Conservation (phyloP, 1,284 basidiomycete genomes). For the Heliocybe sulcata region DNA sequence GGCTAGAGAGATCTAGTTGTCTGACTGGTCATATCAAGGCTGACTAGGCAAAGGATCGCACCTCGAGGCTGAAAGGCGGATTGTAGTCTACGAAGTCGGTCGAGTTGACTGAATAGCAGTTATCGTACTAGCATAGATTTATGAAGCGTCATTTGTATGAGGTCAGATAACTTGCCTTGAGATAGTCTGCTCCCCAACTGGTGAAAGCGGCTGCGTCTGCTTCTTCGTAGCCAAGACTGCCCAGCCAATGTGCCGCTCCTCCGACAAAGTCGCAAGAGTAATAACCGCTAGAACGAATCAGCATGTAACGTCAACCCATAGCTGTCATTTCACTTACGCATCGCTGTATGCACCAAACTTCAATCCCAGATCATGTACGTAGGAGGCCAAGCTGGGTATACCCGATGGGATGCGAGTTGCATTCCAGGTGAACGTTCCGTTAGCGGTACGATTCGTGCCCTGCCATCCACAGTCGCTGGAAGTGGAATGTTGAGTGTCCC, state of each 20-base stretch:
- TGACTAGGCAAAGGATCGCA: neutral
- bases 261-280: slow-evolving; percentile 37
- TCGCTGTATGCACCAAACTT: slow-evolving; percentile 37
- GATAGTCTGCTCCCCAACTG: slow-evolving; percentile 41
- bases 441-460: slow-evolving; percentile 28
- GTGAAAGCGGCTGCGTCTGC: slow-evolving; percentile 36
- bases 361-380: slow-evolving; percentile 28
- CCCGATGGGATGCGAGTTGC: slow-evolving; percentile 30
- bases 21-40: neutral
- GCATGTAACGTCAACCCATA: neutral
- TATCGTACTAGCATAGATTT: slow-evolving; percentile 27
- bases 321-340: slow-evolving; percentile 27
- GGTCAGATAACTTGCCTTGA: slow-evolving; percentile 27
- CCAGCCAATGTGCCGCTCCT: slow-evolving; percentile 34
- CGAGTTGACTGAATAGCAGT: slow-evolving; percentile 37
- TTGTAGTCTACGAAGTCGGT: slow-evolving; percentile 38
- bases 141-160: slow-evolving; percentile 7
- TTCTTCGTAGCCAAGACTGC: slow-evolving; percentile 34
- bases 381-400: slow-evolving; percentile 29
- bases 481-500: neutral
- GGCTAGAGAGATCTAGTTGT: slow-evolving; percentile 16
- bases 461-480: slow-evolving; percentile 39
- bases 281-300: slow-evolving; percentile 24
- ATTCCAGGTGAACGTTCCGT: slow-evolving; percentile 36
- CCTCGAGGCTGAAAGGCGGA: slow-evolving; percentile 14